Evolutionary conservation across 163 green algal species (phyloP), one percentile per base, ranked within the genome.

Genomic region (Chlamydomonas reinhardtii): DNA sequence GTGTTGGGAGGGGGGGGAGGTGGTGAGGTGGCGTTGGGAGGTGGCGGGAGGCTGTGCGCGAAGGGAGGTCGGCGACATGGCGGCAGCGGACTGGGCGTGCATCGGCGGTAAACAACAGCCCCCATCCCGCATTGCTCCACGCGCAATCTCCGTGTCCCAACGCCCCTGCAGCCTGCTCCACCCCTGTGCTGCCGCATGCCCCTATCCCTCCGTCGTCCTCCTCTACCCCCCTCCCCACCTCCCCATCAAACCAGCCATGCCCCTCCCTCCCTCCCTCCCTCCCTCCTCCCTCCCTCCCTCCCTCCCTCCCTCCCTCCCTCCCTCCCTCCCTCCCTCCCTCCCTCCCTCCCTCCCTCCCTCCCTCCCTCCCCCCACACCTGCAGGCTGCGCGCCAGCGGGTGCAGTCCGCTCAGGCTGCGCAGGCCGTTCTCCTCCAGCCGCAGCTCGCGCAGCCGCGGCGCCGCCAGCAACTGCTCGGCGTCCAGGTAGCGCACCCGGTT

Each of bases 401-500:
- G 65, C 48, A 95, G 88, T 71, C 92, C 83, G 5, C 73, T 61
- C 59, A 97, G 76, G 75, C 79, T 92, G 48, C 94, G 92, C 68
- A 97, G 85, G 31, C 91, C 87, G 82, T 96, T 96, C 72, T 95
- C 92, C 32, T 95, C 92, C 17, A 96, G 48, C 14, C 90, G 66
- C 39, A 97, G 92, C 75, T 96, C 91, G 20, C 90, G 87, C 76
- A 97, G 90, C 25, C 84, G 64, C 12, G 62, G 59, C 56, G 94
- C 87, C 2, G 68, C 71, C 0, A 54, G n/a, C 25, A 96, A 81
- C 19, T 73, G 74, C 5, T 93, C 88, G 27, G 75, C 27, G 43
- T 97, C 94, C 0, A 96, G 52, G 59, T 91, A 89, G 54, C 89
- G 85, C 79, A 97, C 93, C 37, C 88, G 88, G 89, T 97, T 97